Conservation (phyloP, 2,329 filamentous ascomycete genomes). For the Curvularia eragrostidis region DNA sequence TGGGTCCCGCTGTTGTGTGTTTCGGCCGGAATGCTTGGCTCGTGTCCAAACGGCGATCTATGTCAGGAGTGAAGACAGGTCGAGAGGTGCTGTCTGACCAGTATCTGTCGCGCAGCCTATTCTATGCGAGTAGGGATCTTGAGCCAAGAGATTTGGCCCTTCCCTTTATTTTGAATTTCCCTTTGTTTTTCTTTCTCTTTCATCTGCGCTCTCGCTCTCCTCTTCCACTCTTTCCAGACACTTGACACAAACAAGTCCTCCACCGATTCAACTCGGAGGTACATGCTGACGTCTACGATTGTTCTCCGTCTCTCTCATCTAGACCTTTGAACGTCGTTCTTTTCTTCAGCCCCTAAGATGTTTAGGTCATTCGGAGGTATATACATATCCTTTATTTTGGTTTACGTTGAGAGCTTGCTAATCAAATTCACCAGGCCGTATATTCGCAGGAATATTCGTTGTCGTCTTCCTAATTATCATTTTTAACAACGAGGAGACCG, state of each 20-base stretch:
- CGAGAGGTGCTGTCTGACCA: slow-evolving; percentile 5
- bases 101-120: neutral
- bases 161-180: neutral
- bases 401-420: neutral
- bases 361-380: slow-evolving; percentile 33
- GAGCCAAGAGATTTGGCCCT: neutral
- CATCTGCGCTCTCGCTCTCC: neutral
- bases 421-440: slow-evolving; percentile 24
- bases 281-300: slow-evolving; percentile 1
- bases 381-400: neutral
- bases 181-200: neutral
- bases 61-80: slow-evolving; percentile 4
- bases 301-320: slow-evolving; percentile 4
- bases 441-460: slow-evolving; percentile 32
- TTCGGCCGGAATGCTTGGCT: slow-evolving; percentile 16
- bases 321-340: slow-evolving; percentile 5
- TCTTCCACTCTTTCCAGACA: neutral
- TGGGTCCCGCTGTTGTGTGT: slow-evolving; percentile 14
- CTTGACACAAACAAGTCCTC: slow-evolving; percentile 8
- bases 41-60: slow-evolving; percentile 7
- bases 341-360: slow-evolving; percentile 18
- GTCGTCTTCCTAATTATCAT: slow-evolving; percentile 34
- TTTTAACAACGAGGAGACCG: slow-evolving; percentile 36
- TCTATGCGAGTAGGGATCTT: neutral
- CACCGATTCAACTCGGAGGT: slow-evolving; percentile 25